Base-by-base conservation (phyloP, 805 yeast genomes). In the Kodamaea kaohsiungensis region DNA sequence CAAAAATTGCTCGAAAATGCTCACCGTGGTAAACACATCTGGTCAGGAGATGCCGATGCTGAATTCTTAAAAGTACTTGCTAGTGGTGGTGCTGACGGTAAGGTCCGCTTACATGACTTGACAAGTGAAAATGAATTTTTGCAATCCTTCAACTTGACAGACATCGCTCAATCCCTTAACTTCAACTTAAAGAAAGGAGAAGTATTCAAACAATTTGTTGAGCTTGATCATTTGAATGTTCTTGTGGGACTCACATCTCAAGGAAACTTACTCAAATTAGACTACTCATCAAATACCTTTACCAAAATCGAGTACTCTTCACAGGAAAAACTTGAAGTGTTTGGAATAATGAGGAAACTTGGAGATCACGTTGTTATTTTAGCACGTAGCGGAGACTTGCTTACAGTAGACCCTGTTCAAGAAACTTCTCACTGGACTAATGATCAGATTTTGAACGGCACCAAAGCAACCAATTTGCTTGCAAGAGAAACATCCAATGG, bases 51-150 rank as follows among this genome's bases (percentile, higher is more conserved):
- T 59, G 77, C 84, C 0, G 76, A 79, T 45, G 77, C 75, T 33
- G n/a, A 50, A 8, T 64, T 72, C 17, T 40, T 40, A 13, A 66
- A 75, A 49, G 60, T 86, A 2, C 85, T 87, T 7, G 91, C 85
- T 1, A 89, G 97, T 10, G 95, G 97, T 43, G 99, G 99, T 38
- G 96, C 96, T 40, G 99, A 95, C 70, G 98, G 98, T 0, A 82
- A 88, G 60, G 69, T 92, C 1, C 79, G 88, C 58, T 59, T 88
- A 4, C 84, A 86, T 63, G 45, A 40, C 25, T 40, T 40, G 13
- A 40, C 22, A 2, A 17, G 25, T 3, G 25, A 40, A 17, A 40
- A 40, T 8, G 25, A 40, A 8, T 7, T 17, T 17, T 17, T 40
- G n/a, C n/a, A 17, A 12, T 17, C 45, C 7, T 40, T 16, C 8